Conservation (phyloP, 163 green algal genomes). For the Prototheca stagnorum region DNA sequence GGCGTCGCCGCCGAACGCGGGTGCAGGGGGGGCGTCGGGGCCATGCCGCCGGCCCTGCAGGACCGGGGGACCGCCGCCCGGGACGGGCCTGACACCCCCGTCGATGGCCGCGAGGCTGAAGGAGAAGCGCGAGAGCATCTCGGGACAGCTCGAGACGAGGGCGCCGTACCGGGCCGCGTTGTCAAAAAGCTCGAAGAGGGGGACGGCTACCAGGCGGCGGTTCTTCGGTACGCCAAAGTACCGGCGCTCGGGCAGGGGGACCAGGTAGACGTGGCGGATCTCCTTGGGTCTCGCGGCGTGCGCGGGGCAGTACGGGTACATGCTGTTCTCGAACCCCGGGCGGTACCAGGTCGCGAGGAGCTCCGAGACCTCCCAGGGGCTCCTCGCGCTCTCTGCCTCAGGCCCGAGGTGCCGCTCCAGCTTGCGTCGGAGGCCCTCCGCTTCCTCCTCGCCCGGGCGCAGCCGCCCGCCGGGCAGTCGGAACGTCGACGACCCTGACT, state of each 20-base stretch:
- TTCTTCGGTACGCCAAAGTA: constrained; percentile 89
- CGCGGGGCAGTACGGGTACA: constrained; percentile 89
- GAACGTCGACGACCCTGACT: constrained; percentile 50
- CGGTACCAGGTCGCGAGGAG: constrained; percentile 24
- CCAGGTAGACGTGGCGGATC: constrained; percentile 66
- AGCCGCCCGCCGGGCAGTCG: constrained; percentile 81
- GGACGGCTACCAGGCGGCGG: constrained; percentile 81
- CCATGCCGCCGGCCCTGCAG: too few species aligned
- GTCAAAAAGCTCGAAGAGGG: constrained; percentile 92
- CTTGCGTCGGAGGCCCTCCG: constrained; percentile 1
- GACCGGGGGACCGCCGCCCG: too few species aligned
- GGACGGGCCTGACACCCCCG: too few species aligned
- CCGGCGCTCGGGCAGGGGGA: constrained; percentile 71
- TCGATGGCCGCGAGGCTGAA: constrained; percentile 27
- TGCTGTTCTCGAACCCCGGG: constrained; percentile 80
- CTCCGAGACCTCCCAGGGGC: constrained; percentile 35
- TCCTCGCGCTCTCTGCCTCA: constrained; percentile 6
- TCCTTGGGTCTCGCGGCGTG: constrained; percentile 93
- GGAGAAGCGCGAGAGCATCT: constrained; percentile 40
- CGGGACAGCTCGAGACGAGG: constrained; percentile 49
- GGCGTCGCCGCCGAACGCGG: too few species aligned
- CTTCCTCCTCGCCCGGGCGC: constrained; percentile 78
- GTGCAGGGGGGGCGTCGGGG: too few species aligned
- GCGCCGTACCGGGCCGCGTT: constrained; percentile 69
- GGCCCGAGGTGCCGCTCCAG: constrained; percentile 1